Conservation (phyloP, 2,329 filamentous ascomycete genomes). For the Didymosphaeria variabile region DNA sequence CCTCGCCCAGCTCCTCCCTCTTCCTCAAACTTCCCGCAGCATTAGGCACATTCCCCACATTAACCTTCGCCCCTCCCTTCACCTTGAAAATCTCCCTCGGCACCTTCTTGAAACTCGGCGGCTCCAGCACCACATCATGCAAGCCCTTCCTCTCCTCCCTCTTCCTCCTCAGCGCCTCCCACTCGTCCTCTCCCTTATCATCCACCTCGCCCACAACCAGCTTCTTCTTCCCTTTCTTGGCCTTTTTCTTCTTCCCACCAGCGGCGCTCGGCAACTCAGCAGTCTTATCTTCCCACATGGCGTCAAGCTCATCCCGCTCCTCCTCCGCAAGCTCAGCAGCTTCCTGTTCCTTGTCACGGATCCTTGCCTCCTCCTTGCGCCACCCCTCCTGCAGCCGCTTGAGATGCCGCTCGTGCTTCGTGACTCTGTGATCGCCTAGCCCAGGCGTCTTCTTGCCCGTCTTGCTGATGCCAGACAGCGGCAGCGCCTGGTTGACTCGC, state of each 20-base stretch:
- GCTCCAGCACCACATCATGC: constrained; percentile 74
- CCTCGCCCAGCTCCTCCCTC: constrained; percentile 76
- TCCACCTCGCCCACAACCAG: constrained; percentile 60
- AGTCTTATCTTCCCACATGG: constrained; percentile 70
- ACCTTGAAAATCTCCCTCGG: constrained; percentile 72
- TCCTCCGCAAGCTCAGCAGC: constrained; percentile 74
- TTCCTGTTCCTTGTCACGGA: constrained; percentile 79
- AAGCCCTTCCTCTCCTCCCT: constrained; percentile 64
- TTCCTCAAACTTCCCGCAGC: constrained; percentile 74
- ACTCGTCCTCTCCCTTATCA: constrained; percentile 75
- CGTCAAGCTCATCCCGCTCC: constrained; percentile 69
- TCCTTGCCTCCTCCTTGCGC: constrained; percentile 62
- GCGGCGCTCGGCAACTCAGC: constrained; percentile 66
- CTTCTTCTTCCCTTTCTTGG: constrained; percentile 60
- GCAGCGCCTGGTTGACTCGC: constrained; percentile 85
- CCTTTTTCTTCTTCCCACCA: constrained; percentile 60
- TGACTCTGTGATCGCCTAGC: constrained; percentile 71
- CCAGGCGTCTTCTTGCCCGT: constrained; percentile 72
- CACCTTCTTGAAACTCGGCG: constrained; percentile 74
- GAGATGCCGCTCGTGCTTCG: constrained; percentile 85
- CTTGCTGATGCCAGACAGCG: constrained; percentile 71
- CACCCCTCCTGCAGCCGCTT: constrained; percentile 66
- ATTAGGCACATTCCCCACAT: constrained; percentile 74
- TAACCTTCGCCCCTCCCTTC: constrained; percentile 69
- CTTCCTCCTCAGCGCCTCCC: constrained; percentile 73